Evolutionary conservation across 768 basidiomycete species (phyloP).

Genomic region (Mycena latifolia): DNA sequence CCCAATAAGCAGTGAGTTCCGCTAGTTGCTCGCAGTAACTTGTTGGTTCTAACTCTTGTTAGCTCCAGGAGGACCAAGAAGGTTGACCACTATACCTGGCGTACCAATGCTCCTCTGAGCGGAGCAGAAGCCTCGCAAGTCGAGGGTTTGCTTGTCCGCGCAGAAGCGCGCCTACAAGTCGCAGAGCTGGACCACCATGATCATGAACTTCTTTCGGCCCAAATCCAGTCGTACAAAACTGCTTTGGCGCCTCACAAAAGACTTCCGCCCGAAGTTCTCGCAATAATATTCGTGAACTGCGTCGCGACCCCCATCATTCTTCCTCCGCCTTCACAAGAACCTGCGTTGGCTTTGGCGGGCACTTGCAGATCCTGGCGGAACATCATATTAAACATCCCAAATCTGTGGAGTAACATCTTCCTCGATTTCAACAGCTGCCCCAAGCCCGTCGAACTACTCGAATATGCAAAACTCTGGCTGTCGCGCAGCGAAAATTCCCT

Average conservation of each 20-base stretch:
- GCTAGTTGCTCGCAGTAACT: background rate
- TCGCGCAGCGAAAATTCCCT: conserved; percentile 30
- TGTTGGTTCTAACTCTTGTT: background rate
- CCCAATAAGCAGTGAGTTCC: conserved; percentile 14
- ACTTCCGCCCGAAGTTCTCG: conserved; percentile 31
- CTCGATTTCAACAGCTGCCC: conserved; percentile 30
- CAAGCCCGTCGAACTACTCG: conserved; percentile 27
- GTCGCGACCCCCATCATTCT: conserved; percentile 33
- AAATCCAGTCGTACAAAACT: conserved; percentile 26
- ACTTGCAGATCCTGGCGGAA: conserved; percentile 32
- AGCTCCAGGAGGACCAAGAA: conserved; percentile 22
- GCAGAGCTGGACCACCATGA: conserved; percentile 12
- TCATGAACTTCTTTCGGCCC: conserved; percentile 14
- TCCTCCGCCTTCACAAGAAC: conserved; percentile 25
- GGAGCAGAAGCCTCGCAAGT: conserved; percentile 19
- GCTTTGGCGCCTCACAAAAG: conserved; percentile 30
- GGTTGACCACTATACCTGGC: conserved; percentile 24
- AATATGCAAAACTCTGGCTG: conserved; percentile 33
- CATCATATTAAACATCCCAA: conserved; percentile 27
- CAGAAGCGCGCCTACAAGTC: conserved; percentile 17
- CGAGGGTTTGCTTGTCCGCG: conserved; percentile 12
- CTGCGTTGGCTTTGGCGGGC: conserved; percentile 29
- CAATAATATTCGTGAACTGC: conserved; percentile 28
- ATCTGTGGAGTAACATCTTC: conserved; percentile 35
- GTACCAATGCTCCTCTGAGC: conserved; percentile 26